Percentiles rank a stretch among this genome's conserved stretches.
Conservation (phyloP, 2,329 filamentous ascomycete genomes). For the Rutstroemia sydowiana region DNA sequence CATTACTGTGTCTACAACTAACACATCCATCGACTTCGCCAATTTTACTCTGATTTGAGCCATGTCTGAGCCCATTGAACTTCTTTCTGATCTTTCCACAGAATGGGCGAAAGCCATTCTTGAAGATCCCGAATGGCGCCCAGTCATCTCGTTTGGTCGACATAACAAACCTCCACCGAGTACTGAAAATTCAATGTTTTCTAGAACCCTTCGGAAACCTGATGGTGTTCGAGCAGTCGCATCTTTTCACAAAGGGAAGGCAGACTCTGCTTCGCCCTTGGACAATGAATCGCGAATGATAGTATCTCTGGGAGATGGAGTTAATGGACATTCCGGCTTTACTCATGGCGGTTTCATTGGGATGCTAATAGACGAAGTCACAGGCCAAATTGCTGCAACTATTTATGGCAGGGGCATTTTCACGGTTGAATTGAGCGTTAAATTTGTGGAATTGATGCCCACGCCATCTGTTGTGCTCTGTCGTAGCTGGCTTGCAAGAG, state of each 20-base stretch:
- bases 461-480: neutral
- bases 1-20: too few species aligned
- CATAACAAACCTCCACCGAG: neutral
- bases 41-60: too few species aligned
- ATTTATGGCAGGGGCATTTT: neutral
- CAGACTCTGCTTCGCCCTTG: neutral
- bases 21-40: too few species aligned
- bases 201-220: neutral
- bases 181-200: neutral
- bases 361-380: constrained; percentile 1
- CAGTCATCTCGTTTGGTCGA: neutral
- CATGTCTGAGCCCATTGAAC: neutral
- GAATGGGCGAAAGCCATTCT: neutral
- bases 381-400: neutral
- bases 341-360: neutral
- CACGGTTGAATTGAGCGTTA: neutral
- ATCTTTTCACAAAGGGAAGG: neutral
- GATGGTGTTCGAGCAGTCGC: neutral
- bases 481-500: neutral
- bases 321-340: neutral
- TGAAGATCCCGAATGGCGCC: neutral
- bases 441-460: neutral
- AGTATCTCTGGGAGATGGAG: neutral
- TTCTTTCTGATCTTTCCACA: neutral
- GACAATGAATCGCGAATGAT: neutral